Percentiles rank a stretch among this genome's conserved stretches.
phyloP scores from a whole-genome alignment of 1,139 yeast species.

The Protomyces gravidus region DNA sequence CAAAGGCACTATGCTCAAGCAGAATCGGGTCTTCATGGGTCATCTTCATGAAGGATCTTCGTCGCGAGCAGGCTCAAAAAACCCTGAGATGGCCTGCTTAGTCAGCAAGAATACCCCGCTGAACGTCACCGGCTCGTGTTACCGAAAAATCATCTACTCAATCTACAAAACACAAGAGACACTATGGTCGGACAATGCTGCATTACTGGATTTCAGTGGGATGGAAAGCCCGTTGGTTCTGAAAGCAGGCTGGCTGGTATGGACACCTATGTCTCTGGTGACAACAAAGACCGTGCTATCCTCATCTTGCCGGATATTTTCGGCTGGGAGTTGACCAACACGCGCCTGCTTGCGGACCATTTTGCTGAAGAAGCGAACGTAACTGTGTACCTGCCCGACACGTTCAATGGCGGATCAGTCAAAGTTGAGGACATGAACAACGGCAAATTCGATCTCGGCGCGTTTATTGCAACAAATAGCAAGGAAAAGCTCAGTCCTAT shows the following conservation, averaged over 20 bases:
- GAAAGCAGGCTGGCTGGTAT: not conserved
- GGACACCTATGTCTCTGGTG: conserved; percentile 7
- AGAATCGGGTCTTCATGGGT: too few species aligned
- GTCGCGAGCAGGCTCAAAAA: too few species aligned
- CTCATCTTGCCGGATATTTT: conserved; percentile 5
- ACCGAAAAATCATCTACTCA: too few species aligned
- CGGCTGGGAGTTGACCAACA: conserved; percentile 13
- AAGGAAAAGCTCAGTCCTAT: not conserved
- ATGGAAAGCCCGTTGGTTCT: not conserved
- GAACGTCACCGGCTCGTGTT: too few species aligned
- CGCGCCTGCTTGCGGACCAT: conserved; percentile 7
- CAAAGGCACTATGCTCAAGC: too few species aligned
- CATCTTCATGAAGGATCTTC: too few species aligned
- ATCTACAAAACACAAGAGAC: too few species aligned
- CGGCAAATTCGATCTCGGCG: not conserved
- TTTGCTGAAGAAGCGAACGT: conserved; percentile 1
- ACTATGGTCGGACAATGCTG: conserved; percentile 5
- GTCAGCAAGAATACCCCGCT: too few species aligned
- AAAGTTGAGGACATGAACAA: not conserved
- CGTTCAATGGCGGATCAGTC: not conserved
- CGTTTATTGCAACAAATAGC: conserved; percentile 2
- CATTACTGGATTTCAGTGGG: not conserved
- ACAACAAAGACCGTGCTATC: conserved; percentile 6
- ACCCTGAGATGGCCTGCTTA: too few species aligned
- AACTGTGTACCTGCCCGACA: conserved; percentile 6